Base-by-base conservation (phyloP, 1,284 basidiomycete genomes). In the Ustilago crameri region DNA sequence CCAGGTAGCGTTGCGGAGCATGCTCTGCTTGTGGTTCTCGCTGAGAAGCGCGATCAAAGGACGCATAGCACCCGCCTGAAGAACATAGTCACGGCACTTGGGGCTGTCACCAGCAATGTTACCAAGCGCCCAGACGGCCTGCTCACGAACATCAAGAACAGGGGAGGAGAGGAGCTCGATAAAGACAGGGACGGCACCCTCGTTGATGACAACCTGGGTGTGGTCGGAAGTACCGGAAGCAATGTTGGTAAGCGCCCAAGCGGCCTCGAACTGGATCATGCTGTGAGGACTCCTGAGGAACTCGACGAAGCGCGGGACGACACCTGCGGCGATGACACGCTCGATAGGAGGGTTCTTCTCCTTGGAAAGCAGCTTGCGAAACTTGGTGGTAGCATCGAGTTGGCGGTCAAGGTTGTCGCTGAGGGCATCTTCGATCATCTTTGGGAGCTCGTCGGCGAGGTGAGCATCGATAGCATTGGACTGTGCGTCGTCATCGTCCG, bases 311-410 rank as follows among this genome's bases (percentile, higher is more conserved):
- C 95, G 92, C 62, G 93, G 92, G 35, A 99, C 93, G 52, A 99
- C 95, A 65, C 93, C 92, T 85, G 94, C 96, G 80, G 94, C 93
- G 84, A 99, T 98, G 76, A 99, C 96, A 82, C 91, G 90, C 85
- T 98, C 96, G 84, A 99, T 99, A n/a, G 95, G 95, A 37, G 95
- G 95, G 84, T 98, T 99, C 87, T 95, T 95, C 87, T 99, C 95
- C 87, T 99, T 99, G 76, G 95, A 98, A 63, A 98, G 89, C 84
- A 74, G 59, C 84, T 98, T 99, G 83, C 96, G 90, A 88, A 98
- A 98, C 86, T 93, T 96, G 80, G 86, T 88, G 24, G 95, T 98
- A 78, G 94, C 91, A 84, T 97, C 94, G 67, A 97, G 87, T 85
- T 98, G 95, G 76, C 89, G 90, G 72, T 98, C 93, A 44, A 90